Percentiles rank a stretch among this genome's conserved stretches.
Evolutionary conservation across 192 early-diverging fungal species (phyloP).

Genomic region (Entomortierella beljakovae): DNA sequence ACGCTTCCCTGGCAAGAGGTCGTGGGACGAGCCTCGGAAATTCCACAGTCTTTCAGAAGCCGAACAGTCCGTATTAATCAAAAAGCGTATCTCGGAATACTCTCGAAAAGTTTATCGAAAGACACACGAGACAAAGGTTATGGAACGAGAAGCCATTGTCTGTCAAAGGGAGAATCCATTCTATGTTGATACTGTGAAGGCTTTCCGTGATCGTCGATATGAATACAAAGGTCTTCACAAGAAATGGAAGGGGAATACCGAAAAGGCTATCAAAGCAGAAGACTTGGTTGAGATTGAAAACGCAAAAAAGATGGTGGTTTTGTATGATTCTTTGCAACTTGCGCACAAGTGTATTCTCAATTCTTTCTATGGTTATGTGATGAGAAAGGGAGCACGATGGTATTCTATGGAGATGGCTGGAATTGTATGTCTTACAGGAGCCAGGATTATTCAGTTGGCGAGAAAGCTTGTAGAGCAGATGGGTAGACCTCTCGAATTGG

Average conservation of each 20-base stretch:
- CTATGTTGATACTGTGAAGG: conserved; percentile 96
- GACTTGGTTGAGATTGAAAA: conserved; percentile 79
- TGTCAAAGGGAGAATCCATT: conserved; percentile 99
- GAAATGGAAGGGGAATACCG: conserved; percentile 88
- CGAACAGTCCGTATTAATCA: conserved; percentile 80
- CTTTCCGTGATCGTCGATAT: conserved; percentile 97
- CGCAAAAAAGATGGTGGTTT: conserved; percentile 91
- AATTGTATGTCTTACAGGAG: conserved; percentile 96
- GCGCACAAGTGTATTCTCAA: conserved; percentile 97
- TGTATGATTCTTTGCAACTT: conserved; percentile 97
- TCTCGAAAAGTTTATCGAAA: conserved; percentile 89
- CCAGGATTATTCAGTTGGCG: conserved; percentile 97
- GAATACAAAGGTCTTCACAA: conserved; percentile 97
- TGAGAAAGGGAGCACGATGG: conserved; percentile 98
- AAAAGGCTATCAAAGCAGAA: conserved; percentile 72
- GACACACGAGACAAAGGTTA: conserved; percentile 82
- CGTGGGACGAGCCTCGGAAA: conserved; percentile 61
- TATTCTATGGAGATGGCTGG: conserved; percentile 99
- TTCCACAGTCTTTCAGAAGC: conserved; percentile 74
- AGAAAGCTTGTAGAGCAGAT: conserved; percentile 91
- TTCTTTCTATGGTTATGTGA: conserved; percentile 99
- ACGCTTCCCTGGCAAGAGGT: conserved; percentile 74
- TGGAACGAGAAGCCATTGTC: conserved; percentile 88
- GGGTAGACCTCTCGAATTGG: conserved; percentile 94
- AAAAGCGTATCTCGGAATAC: conserved; percentile 89